Conservation (phyloP, 148 eudicot genomes). For the Persicaria tinctoria region DNA sequence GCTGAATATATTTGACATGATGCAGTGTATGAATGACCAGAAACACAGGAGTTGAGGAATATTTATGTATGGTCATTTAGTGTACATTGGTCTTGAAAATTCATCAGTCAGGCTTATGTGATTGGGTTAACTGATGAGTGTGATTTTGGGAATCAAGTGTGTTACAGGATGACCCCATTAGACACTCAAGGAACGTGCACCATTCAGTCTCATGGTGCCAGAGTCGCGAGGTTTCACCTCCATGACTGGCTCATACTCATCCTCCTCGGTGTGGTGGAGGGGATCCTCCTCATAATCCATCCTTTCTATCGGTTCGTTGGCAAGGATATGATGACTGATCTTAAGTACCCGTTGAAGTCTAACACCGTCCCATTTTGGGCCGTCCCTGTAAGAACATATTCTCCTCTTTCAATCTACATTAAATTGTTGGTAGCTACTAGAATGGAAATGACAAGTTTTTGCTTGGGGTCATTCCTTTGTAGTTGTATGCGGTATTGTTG, state of each 20-base stretch:
- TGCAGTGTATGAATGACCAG: no score
- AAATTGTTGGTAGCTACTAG: no score
- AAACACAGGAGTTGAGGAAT: no score
- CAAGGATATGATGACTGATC: slow-evolving; percentile 70
- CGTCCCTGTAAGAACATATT: slow-evolving; percentile 49
- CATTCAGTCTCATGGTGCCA: slow-evolving; percentile 51
- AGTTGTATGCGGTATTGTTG: slow-evolving; percentile 55
- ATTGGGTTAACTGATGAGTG: background rate
- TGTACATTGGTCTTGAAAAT: background rate
- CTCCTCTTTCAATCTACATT: background rate
- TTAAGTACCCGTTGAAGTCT: slow-evolving; percentile 54
- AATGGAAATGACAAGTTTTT: no score
- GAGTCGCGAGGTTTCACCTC: slow-evolving; percentile 54
- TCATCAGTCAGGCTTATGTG: background rate
- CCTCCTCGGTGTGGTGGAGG: slow-evolving; percentile 38
- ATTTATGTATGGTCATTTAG: no score
- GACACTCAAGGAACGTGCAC: slow-evolving; percentile 41
- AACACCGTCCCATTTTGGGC: slow-evolving; percentile 78
- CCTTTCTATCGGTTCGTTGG: slow-evolving; percentile 86
- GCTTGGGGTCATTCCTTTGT: background rate
- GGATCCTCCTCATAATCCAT: slow-evolving; percentile 32
- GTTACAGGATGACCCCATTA: slow-evolving; percentile 22
- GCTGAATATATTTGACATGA: no score
- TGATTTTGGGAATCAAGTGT: background rate
- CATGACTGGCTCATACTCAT: slow-evolving; percentile 70